These are phyloP conservation scores for Berkeleyomyces basicola DNA, from an alignment of 2,329 filamentous ascomycete species.

Conservation along the genomic window DNA sequence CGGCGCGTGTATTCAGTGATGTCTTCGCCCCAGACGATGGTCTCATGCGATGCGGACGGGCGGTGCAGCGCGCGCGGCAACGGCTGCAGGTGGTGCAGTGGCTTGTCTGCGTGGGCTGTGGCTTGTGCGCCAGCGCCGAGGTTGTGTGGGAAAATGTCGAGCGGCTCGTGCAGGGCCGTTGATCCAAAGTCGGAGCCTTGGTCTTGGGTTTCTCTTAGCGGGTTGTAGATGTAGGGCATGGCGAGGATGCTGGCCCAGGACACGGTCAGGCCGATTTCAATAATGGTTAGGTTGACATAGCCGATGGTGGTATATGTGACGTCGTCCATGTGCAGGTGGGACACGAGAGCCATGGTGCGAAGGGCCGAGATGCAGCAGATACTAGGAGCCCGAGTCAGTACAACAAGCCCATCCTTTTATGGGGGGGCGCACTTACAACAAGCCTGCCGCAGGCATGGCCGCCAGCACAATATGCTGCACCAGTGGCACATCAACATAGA, in stretches of 20 bases:
- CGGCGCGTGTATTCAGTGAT: constrained; percentile 16
- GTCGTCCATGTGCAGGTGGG: constrained; percentile 6
- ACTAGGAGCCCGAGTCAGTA: constrained; percentile 15
- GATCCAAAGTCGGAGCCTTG: neutral
- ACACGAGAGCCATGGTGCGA: constrained; percentile 15
- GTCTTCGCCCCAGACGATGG: constrained; percentile 9
- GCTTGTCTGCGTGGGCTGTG: neutral
- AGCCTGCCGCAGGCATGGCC: constrained; percentile 18
- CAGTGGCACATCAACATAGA: constrained; percentile 17
- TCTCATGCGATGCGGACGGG: neutral
- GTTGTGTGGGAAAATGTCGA: constrained; percentile 9
- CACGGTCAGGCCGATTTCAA: constrained; percentile 10
- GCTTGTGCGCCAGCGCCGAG: neutral
- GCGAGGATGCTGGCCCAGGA: constrained; percentile 6
- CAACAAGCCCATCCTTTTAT: neutral
- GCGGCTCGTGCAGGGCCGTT: neutral
- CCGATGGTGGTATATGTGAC: constrained; percentile 8
- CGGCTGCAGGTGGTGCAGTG: neutral
- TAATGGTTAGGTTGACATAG: constrained; percentile 12
- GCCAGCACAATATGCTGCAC: constrained; percentile 17
- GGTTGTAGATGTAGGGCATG: constrained; percentile 8
- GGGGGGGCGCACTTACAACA: constrained; percentile 15
- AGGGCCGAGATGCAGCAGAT: constrained; percentile 23
- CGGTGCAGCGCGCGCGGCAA: constrained; percentile 17
- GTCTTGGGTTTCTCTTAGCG: constrained; percentile 9